Evolutionary conservation across 2,329 filamentous ascomycete species (phyloP).

Genomic region (Pseudocercospora pini-densiflorae): DNA sequence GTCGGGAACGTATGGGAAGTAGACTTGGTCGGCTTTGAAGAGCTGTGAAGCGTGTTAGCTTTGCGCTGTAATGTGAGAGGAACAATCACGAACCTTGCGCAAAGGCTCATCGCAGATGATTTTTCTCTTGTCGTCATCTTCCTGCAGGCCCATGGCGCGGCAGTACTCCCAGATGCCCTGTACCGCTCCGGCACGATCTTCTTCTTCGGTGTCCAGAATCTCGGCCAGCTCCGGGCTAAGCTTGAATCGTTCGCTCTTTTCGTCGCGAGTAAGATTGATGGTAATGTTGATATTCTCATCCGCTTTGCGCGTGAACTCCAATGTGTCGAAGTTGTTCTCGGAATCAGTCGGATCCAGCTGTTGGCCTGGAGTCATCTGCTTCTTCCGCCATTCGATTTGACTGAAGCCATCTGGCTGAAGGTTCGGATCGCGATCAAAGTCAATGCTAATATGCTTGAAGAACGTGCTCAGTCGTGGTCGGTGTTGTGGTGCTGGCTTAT

Average conservation of each 20-base stretch:
- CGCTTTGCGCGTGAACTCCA: constrained; percentile 88
- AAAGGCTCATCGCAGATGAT: constrained; percentile 88
- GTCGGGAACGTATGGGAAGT: constrained; percentile 82
- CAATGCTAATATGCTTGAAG: constrained; percentile 77
- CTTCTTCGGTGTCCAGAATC: constrained; percentile 83
- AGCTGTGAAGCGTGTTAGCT: constrained; percentile 56
- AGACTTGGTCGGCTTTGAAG: constrained; percentile 72
- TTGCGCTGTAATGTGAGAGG: neutral
- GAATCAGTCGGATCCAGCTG: constrained; percentile 59
- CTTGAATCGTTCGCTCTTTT: constrained; percentile 82
- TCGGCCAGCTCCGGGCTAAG: constrained; percentile 80
- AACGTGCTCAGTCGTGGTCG: constrained; percentile 73
- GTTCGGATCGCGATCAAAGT: constrained; percentile 61
- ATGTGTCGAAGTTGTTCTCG: constrained; percentile 81
- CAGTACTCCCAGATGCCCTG: constrained; percentile 97
- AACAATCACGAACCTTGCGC: constrained; percentile 64
- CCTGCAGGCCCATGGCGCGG: constrained; percentile 80
- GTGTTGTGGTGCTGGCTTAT: constrained; percentile 50
- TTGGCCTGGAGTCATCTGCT: constrained; percentile 52
- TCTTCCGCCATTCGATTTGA: constrained; percentile 86
- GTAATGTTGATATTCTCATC: constrained; percentile 93
- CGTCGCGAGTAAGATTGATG: constrained; percentile 83
- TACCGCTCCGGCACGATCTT: constrained; percentile 83
- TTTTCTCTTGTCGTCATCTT: constrained; percentile 91
- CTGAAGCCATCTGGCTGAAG: constrained; percentile 67